Conservation (phyloP, 805 yeast species). For the Blastobotrys chiropterorum region DNA sequence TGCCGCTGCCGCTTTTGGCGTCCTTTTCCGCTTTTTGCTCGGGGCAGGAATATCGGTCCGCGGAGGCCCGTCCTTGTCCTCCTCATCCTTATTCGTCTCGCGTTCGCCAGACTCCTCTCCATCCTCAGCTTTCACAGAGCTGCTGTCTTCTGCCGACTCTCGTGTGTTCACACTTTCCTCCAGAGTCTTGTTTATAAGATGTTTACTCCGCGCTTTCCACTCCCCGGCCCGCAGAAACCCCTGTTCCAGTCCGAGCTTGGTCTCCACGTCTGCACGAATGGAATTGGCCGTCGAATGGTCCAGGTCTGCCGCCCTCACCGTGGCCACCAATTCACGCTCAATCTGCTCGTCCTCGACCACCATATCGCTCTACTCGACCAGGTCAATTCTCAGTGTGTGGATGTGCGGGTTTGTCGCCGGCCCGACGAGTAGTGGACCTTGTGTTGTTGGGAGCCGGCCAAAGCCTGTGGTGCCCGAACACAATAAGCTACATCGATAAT, state of each 20-base stretch:
- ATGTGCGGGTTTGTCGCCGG: too few relatives aligned
- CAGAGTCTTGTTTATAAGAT: conserved; percentile 15
- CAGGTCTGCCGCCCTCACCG: conserved; percentile 17
- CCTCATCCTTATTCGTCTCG: too few relatives aligned
- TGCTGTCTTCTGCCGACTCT: not conserved
- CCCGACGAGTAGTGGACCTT: too few relatives aligned
- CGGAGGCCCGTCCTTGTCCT: too few relatives aligned
- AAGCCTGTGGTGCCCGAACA: not conserved
- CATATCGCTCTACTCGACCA: not conserved
- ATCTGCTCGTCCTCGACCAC: not conserved
- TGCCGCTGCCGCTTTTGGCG: not conserved
- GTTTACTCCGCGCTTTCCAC: conserved; percentile 16
- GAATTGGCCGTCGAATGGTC: conserved; percentile 16
- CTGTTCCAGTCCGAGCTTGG: conserved; percentile 11
- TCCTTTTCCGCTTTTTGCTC: too few relatives aligned
- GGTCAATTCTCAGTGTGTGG: too few relatives aligned
- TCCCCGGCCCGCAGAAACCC: conserved; percentile 14
- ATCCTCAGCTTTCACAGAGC: not conserved
- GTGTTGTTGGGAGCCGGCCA: not conserved
- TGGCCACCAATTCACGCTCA: not conserved
- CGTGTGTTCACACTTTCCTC: conserved; percentile 1
- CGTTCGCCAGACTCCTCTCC: too few relatives aligned
- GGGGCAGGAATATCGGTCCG: too few relatives aligned
- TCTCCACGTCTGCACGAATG: conserved; percentile 16
- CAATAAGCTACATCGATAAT: not conserved